Conservation (phyloP, 108 stramenopile species). For the Fistulifera pelliculosa region DNA sequence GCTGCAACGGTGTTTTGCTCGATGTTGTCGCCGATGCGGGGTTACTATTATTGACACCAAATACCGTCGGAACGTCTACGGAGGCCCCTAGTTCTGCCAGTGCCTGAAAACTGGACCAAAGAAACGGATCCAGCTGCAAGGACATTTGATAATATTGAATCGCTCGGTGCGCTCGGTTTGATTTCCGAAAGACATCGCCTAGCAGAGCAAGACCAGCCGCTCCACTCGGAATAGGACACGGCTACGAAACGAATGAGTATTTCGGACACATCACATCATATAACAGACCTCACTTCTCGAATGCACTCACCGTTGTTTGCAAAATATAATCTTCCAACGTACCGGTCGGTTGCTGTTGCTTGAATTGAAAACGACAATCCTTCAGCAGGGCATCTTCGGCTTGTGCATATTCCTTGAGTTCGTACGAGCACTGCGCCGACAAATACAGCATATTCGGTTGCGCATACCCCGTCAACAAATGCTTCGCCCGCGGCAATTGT, state of each 20-base stretch:
- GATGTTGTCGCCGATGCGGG: slow-evolving; percentile 9
- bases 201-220: slow-evolving; percentile 80
- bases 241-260: slow-evolving; percentile 5
- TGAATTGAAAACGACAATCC: slow-evolving; percentile 29
- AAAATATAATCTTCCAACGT: slow-evolving; percentile 60
- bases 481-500: slow-evolving; percentile 37
- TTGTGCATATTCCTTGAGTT: slow-evolving; percentile 54
- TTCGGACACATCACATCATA: background rate
- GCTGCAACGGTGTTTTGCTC: slow-evolving; percentile 20
- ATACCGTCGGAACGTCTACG: slow-evolving; percentile 54
- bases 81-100: slow-evolving; percentile 73
- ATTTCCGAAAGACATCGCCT: slow-evolving; percentile 67
- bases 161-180: slow-evolving; percentile 69
- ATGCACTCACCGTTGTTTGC: slow-evolving; percentile 15
- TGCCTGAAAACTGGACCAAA: slow-evolving; percentile 77
- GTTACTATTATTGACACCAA: slow-evolving; percentile 37
- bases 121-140: slow-evolving; percentile 64
- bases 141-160: slow-evolving; percentile 66
- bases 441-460: slow-evolving; percentile 37
- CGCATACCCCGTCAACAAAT: slow-evolving; percentile 26
- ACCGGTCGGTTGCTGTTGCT: slow-evolving; percentile 12
- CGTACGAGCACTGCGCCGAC: slow-evolving; percentile 55
- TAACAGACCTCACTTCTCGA: background rate
- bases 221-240: slow-evolving; percentile 80
- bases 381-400: slow-evolving; percentile 69